Base-by-base conservation (phyloP, 495 filamentous ascomycete genomes). In the Aspergillus sclerotiicarbonarius region DNA sequence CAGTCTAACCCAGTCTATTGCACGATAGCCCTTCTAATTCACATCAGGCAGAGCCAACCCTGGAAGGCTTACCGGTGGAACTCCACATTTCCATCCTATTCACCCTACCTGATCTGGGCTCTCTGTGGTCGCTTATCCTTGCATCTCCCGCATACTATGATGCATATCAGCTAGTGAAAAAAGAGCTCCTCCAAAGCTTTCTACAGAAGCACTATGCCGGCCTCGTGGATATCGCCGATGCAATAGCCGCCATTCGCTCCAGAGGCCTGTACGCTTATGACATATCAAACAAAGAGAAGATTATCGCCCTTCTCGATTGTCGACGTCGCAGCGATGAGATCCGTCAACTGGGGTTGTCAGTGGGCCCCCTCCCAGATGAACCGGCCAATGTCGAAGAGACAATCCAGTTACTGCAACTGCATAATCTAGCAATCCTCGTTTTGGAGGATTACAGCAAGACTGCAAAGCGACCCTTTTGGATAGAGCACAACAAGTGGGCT, bases 201-300 rank as follows among this genome's bases (percentile, higher is more conserved):
- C 18, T 62, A 16, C 37, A 33, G 10, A 39, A 18, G 32, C 19
- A 49, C 15, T 62, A 62, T 30, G 52, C 45, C 13, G 60, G 55
- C 3, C 51, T 62, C 8, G 51, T 58, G n/a, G 30, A 55, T 3
- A 51, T 52, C 20, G 4, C 12, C 0, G 55, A 62, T 31, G 60
- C 56, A 30, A 55, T 62, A 37, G 52, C 46, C n/a, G 60, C 60
- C 10, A 44, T 62, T 51, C 60, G 60, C 30, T 62, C 60, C 6
- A 46, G 32, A 20, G 35, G 56, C 0, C 20, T 62, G 3, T 50
- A 51, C 20, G 55, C 55, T 13, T 4, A 3, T 39, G 30, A 8
- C 10, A 20, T 45, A 39, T 51, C 51, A 2, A 45, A 62, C 46
- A 54, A 50, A 29, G 45, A 47, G 12, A 58, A 55, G 20, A 58